These are phyloP conservation scores for Eremomyces bilateralis DNA, from an alignment of 495 filamentous ascomycete species.

Conservation along the genomic window DNA sequence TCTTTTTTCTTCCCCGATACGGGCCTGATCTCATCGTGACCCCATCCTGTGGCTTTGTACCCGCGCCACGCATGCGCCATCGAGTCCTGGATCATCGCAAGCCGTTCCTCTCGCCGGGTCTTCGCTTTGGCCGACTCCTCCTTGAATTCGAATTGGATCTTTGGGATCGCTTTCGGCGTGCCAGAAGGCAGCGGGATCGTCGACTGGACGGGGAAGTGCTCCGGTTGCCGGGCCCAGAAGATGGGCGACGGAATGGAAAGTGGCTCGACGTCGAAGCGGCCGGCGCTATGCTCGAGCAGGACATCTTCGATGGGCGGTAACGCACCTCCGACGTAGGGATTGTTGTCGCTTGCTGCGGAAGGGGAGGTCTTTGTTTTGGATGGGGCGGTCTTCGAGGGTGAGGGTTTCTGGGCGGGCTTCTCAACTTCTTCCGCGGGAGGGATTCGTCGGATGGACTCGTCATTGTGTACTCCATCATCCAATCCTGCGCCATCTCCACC, in stretches of 20 bases:
- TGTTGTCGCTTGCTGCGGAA: background rate
- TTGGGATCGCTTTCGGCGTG: constrained; percentile 42
- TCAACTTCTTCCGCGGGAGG: background rate
- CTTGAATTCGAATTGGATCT: constrained; percentile 49
- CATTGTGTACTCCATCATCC: background rate
- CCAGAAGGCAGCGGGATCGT: constrained; percentile 59
- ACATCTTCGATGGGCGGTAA: background rate
- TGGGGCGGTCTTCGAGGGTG: background rate
- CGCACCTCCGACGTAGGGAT: background rate
- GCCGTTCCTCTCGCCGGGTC: constrained; percentile 20
- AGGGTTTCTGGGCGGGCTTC: background rate
- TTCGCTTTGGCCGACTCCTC: constrained; percentile 21
- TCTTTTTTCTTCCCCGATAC: constrained; percentile 25
- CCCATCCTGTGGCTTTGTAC: constrained; percentile 20
- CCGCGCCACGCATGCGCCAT: constrained; percentile 19
- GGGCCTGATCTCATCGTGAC: constrained; percentile 22
- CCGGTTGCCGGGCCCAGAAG: constrained; percentile 7
- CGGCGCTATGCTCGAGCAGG: constrained; percentile 1
- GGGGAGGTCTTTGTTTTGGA: background rate
- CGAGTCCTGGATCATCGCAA: constrained; percentile 25
- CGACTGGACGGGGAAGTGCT: constrained; percentile 20
- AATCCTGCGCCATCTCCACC: background rate
- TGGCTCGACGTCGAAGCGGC: constrained; percentile 4
- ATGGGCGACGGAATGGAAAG: background rate
- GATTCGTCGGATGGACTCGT: background rate